phyloP scores from a whole-genome alignment of 306 rosid genomes.

The Cyclanthera cordifolia region DNA sequence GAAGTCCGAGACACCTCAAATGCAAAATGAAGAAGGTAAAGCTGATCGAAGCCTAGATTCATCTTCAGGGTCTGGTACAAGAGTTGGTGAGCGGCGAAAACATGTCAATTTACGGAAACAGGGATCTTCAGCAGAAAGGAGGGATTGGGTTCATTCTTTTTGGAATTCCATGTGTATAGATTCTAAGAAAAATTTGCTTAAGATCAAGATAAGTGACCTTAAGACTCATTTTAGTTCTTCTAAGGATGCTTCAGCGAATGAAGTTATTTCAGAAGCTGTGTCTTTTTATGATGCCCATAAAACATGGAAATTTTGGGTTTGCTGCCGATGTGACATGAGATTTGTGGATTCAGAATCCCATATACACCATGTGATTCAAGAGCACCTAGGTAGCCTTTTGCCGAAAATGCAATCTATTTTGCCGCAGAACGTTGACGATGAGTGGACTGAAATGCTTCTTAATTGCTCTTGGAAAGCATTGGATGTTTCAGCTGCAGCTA shows the following conservation, averaged over 20 bases:
- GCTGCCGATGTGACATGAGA: conserved; percentile 59
- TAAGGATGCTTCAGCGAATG: conserved; percentile 50
- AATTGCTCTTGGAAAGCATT: conserved; percentile 77
- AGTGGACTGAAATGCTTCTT: conserved; percentile 73
- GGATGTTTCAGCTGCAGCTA: conserved; percentile 59
- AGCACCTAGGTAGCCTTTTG: conserved; percentile 62
- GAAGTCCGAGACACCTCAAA: conserved; percentile 53
- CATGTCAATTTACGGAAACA: conserved; percentile 37
- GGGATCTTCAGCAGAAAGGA: conserved; percentile 60
- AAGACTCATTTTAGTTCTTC: conserved; percentile 51
- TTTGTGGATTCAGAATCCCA: conserved; percentile 48
- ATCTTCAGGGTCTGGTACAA: conserved; percentile 44
- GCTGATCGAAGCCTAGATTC: conserved; percentile 47
- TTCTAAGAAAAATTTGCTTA: conserved; percentile 59
- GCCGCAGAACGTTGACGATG: conserved; percentile 67
- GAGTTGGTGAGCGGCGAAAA: conserved; percentile 51
- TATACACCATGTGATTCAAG: conserved; percentile 69
- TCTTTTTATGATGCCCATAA: conserved; percentile 46
- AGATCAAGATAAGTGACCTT: conserved; percentile 51
- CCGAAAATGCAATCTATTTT: conserved; percentile 61
- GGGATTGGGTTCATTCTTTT: conserved; percentile 52
- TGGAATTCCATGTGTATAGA: conserved; percentile 62
- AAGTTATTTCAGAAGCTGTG: conserved; percentile 58
- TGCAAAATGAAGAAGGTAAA: conserved; percentile 45
- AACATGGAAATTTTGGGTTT: conserved; percentile 79